A percentile compares a stretch with the other conserved stretches of the same genome.
phyloP scores from a whole-genome alignment of 1,139 yeast species.

The Pneumocystis sp. region DNA sequence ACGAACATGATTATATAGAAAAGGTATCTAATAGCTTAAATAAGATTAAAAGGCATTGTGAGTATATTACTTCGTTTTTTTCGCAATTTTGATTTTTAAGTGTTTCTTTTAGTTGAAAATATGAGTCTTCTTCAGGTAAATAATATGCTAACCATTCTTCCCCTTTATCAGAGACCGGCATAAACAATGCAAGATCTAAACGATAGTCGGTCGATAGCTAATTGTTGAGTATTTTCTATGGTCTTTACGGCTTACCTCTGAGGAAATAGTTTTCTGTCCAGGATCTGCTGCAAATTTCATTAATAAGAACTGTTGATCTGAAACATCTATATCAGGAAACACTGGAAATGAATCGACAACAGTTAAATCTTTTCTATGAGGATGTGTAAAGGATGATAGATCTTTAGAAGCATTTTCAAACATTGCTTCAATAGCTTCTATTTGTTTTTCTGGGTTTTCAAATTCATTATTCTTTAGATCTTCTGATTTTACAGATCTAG shows the following conservation, averaged over 20 bases:
- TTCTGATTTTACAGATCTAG: constrained; percentile 13
- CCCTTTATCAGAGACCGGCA: constrained; percentile 20
- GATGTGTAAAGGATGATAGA: constrained; percentile 43
- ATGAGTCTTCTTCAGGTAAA: constrained; percentile 11
- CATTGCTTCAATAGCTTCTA: constrained; percentile 57
- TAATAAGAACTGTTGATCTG: constrained; percentile 61
- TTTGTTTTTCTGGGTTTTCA: constrained; percentile 46
- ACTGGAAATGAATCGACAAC: constrained; percentile 72
- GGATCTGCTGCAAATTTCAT: constrained; percentile 67
- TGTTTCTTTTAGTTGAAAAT: constrained; percentile 22
- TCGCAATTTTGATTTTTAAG: constrained; percentile 27
- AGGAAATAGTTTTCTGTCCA: constrained; percentile 9
- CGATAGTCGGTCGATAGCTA: constrained; percentile 12
- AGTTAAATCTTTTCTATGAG: constrained; percentile 53
- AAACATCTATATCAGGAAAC: constrained; percentile 75
- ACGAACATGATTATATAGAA: constrained; percentile 46
- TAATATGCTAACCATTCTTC: constrained; percentile 13
- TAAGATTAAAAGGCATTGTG: constrained; percentile 10
- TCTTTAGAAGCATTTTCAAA: constrained; percentile 46
- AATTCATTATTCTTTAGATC: constrained; percentile 16
- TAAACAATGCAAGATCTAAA: constrained; percentile 14
- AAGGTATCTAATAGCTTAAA: constrained; percentile 24
- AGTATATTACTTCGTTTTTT: constrained; percentile 28
- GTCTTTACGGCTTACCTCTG: background rate
- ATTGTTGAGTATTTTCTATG: background rate